Percentiles rank a stretch among this genome's conserved stretches.
Conservation (phyloP, 441 rosid species). For the Adansonia rubrostipa region DNA sequence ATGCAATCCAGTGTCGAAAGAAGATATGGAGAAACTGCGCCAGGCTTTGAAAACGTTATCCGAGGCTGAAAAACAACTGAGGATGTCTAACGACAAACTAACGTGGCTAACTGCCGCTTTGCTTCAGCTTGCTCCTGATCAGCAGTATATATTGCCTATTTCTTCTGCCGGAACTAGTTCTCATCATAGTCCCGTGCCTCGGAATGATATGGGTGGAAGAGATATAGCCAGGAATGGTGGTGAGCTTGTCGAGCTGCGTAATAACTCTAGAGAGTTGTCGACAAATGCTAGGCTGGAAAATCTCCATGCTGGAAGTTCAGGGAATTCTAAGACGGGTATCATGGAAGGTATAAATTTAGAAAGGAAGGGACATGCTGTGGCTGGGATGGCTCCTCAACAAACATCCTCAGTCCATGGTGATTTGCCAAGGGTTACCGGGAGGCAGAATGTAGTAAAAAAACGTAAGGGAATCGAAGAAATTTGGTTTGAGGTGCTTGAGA, state of each 20-base stretch:
- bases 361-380: slow-evolving; percentile 46
- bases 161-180: slow-evolving; percentile 78
- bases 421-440: slow-evolving; percentile 37
- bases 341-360: slow-evolving; percentile 36
- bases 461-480: slow-evolving; percentile 63
- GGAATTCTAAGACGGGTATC: slow-evolving; percentile 41
- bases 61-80: slow-evolving; percentile 93
- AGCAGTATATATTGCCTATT: slow-evolving; percentile 75
- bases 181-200: slow-evolving; percentile 61
- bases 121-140: slow-evolving; percentile 98
- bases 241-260: slow-evolving; percentile 36
- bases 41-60: slow-evolving; percentile 94
- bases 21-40: slow-evolving; percentile 95
- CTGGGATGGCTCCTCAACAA: slow-evolving; percentile 48
- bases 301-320: slow-evolving; percentile 40
- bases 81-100: slow-evolving; percentile 83
- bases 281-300: slow-evolving; percentile 43
- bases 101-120: slow-evolving; percentile 99
- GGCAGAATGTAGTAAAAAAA: slow-evolving; percentile 46
- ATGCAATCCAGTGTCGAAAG: slow-evolving; percentile 75
- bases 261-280: slow-evolving; percentile 44
- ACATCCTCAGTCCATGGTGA: slow-evolving; percentile 38
- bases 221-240: slow-evolving; percentile 37
- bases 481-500: slow-evolving; percentile 85
- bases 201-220: slow-evolving; percentile 45